phyloP scores from a whole-genome alignment of 169 alveolate species.

The Theileria orientalis region DNA sequence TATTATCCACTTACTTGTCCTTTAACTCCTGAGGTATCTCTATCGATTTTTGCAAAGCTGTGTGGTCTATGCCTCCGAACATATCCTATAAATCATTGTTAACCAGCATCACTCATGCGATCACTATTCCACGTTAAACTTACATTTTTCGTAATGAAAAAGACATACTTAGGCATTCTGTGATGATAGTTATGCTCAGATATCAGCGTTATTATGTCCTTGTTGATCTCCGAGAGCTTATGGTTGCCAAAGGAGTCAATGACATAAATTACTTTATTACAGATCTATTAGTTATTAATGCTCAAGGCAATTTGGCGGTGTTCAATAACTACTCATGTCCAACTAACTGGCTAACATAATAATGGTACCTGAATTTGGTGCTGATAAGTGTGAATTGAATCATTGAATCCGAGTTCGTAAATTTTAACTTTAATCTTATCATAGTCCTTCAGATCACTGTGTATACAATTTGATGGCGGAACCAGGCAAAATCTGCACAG shows the following conservation, averaged over 20 bases:
- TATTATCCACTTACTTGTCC: slow-evolving; percentile 25
- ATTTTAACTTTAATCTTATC: slow-evolving; percentile 23
- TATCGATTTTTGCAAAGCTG: not conserved
- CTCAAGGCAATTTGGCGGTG: not conserved
- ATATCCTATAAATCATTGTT: slow-evolving; percentile 14
- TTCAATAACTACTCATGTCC: not conserved
- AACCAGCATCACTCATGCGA: too few relatives aligned
- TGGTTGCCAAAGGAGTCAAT: slow-evolving; percentile 22
- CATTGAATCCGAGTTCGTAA: slow-evolving; percentile 27
- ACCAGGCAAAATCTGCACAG: slow-evolving; percentile 38
- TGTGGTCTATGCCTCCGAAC: slow-evolving; percentile 3
- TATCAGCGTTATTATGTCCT: slow-evolving; percentile 26
- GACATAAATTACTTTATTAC: slow-evolving; percentile 24
- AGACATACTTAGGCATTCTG: slow-evolving; percentile 48
- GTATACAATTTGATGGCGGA: slow-evolving; percentile 27
- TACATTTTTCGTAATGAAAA: slow-evolving; percentile 57
- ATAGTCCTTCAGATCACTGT: slow-evolving; percentile 9
- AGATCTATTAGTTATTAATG: slow-evolving; percentile 9
- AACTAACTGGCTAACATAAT: not conserved
- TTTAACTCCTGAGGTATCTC: slow-evolving; percentile 31
- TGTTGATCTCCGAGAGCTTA: slow-evolving; percentile 3
- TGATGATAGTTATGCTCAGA: slow-evolving; percentile 58
- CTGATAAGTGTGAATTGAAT: slow-evolving; percentile 15
- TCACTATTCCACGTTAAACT: not conserved
- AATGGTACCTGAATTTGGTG: slow-evolving; percentile 22